Evolutionary conservation across 1,284 basidiomycete species (phyloP), one percentile per base, ranked within the genome.

Genomic region (Ganoderma lucidum): DNA sequence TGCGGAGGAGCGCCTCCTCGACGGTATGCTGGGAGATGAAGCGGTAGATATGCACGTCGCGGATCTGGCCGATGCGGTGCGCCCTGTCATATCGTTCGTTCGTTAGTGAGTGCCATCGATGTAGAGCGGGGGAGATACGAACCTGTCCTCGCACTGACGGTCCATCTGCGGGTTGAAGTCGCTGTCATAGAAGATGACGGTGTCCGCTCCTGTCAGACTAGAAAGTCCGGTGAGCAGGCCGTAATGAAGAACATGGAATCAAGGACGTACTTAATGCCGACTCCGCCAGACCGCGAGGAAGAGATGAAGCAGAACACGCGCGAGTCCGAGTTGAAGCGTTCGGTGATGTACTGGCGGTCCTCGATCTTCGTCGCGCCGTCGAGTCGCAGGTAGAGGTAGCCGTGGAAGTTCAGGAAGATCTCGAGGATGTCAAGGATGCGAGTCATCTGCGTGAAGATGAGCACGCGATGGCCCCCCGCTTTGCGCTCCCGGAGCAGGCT

Each of bases 101-200:
- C 5, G 37, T 15, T n/a, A 2, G 28, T 6, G 41, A 28, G n/a
- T 8, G n/a, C 56, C 44, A 6, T 78, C 30, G 6, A 2, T 5
- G 35, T 23, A 4, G 37, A 44, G 30, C 2, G n/a, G 6, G 3
- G 5, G 32, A 23, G 60, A 62, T 12, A 55, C 28, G 32, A n/a
- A 93, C 87, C 96, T 89, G 81, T 99, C 97, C 84, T 98, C 97
- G 80, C 97, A 98, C 80, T 99, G 97, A 65, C 93, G 87, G 79
- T 99, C 97, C 93, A 98, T 98, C 73, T 97, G 96, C 0, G 96
- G 96, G 77, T 98, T 98, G 86, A 98, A 99, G 80, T 99, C 97
- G 67, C 95, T 95, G 79, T 99, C 97, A 79, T 98, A 98, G 81
- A 97, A 97, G 64, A 98, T 88, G 73, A 99, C 97, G 0, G 96